Percentiles rank a stretch among this genome's conserved stretches.
These are phyloP conservation scores for Ailanthus altissimus DNA, from an alignment of 345 rosid species.

Conservation along the genomic window DNA sequence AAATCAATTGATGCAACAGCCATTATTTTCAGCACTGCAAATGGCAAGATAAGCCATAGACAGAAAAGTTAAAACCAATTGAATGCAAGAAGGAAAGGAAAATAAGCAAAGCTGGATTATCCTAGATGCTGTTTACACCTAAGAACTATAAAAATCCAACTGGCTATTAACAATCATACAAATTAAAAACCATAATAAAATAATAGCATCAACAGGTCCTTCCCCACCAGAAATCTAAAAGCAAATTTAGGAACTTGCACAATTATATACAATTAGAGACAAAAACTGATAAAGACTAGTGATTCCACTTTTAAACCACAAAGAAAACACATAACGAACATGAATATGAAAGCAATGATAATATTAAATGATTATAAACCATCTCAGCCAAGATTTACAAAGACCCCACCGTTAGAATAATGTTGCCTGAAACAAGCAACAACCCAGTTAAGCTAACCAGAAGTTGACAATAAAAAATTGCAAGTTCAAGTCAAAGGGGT, in stretches of 20 bases:
- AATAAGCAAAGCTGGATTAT: not conserved
- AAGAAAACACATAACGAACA: constrained; percentile 12
- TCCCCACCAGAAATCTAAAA: constrained; percentile 26
- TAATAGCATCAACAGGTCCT: not conserved
- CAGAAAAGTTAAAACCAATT: not conserved
- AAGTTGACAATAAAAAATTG: constrained; percentile 32
- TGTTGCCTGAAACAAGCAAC: constrained; percentile 14
- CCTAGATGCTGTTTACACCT: constrained; percentile 17
- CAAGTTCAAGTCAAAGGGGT: constrained; percentile 42
- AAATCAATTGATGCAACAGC: constrained; percentile 36
- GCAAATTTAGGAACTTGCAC: constrained; percentile 29
- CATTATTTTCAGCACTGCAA: constrained; percentile 43
- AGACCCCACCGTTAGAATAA: constrained; percentile 28
- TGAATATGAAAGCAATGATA: not conserved
- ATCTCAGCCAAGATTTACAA: constrained; percentile 27
- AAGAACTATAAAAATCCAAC: constrained; percentile 11
- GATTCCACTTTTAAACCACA: constrained; percentile 8
- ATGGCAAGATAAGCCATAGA: constrained; percentile 19
- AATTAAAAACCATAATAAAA: constrained; percentile 13
- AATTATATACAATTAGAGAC: constrained; percentile 9
- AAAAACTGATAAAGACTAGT: constrained; percentile 24
- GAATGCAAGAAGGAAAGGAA: not conserved
- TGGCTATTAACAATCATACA: constrained; percentile 15
- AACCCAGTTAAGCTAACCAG: constrained; percentile 14
- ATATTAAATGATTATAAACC: constrained; percentile 7